phyloP scores from a whole-genome alignment of 2,329 filamentous ascomycete species.

The Pleoardoris graminearum region DNA sequence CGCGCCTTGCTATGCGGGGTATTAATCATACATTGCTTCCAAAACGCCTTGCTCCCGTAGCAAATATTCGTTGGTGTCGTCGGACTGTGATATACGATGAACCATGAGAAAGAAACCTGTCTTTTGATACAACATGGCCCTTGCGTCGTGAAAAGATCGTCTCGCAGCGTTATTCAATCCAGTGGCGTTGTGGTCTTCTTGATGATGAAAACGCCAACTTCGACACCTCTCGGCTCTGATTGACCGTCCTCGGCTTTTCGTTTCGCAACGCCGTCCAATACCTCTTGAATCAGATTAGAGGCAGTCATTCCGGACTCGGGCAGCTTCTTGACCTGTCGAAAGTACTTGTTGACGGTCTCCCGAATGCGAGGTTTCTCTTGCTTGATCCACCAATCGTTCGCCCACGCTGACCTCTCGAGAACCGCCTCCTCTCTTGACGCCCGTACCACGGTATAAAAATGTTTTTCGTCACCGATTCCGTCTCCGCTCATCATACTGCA shows the following conservation, averaged over 20 bases:
- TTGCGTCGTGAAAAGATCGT: not conserved
- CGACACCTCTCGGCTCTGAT: slow-evolving; percentile 44
- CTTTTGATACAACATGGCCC: not conserved
- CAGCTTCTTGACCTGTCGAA: slow-evolving; percentile 49
- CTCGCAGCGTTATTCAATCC: not conserved
- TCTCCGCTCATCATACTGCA: slow-evolving; percentile 37
- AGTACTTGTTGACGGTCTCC: slow-evolving; percentile 52
- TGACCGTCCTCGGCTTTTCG: slow-evolving; percentile 47
- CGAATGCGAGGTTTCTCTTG: slow-evolving; percentile 65
- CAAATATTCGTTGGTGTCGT: not conserved
- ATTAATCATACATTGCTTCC: slow-evolving; percentile 8
- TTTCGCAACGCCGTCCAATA: slow-evolving; percentile 61
- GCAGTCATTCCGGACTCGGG: slow-evolving; percentile 54
- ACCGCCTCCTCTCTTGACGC: slow-evolving; percentile 56
- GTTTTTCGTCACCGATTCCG: slow-evolving; percentile 29
- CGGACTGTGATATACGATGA: not conserved
- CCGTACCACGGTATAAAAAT: slow-evolving; percentile 53
- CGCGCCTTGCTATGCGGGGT: slow-evolving; percentile 8
- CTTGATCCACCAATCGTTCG: slow-evolving; percentile 64
- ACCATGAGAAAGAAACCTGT: not conserved
- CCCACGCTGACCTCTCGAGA: slow-evolving; percentile 60
- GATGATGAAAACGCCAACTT: slow-evolving; percentile 54
- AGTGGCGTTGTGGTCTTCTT: slow-evolving; percentile 25
- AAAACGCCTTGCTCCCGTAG: slow-evolving; percentile 8
- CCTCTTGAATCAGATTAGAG: slow-evolving; percentile 60